Conservation (phyloP, 768 basidiomycete genomes). For the Rubroboletus pulcherrimus region DNA sequence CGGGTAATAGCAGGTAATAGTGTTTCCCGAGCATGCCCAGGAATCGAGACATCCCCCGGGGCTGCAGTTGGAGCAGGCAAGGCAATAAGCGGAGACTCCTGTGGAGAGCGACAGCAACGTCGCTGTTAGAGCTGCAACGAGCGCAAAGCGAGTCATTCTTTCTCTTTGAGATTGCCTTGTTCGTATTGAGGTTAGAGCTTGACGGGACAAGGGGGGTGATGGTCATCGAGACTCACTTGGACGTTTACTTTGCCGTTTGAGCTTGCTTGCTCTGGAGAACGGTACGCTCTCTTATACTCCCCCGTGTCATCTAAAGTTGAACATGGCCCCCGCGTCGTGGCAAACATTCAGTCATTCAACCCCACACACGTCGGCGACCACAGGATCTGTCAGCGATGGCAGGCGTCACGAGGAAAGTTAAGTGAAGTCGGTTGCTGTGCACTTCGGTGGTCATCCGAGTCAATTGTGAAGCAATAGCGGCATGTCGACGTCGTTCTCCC, state of each 20-base stretch:
- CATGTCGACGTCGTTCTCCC: not conserved
- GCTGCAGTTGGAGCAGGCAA: conserved; percentile 1
- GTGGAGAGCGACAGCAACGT: not conserved
- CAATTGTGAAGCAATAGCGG: not conserved
- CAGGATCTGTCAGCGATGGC: not conserved
- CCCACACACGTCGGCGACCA: not conserved
- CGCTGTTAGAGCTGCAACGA: not conserved
- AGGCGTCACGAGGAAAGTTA: not conserved
- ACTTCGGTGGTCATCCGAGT: not conserved
- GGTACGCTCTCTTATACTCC: not conserved
- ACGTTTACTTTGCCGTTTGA: not conserved
- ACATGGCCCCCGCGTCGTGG: not conserved
- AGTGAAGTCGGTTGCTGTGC: not conserved
- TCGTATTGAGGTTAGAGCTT: not conserved
- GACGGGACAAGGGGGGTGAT: not conserved
- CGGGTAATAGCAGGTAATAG: not conserved
- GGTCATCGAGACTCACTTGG: not conserved
- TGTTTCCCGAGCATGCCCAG: conserved; percentile 5
- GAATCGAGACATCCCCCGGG: conserved; percentile 1
- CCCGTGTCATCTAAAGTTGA: not conserved
- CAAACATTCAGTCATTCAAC: not conserved
- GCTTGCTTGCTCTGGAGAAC: too few relatives aligned
- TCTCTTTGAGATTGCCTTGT: not conserved
- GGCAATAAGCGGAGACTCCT: not conserved
- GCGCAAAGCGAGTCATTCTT: not conserved